Percentiles rank a stretch among this genome's conserved stretches.
Evolutionary conservation across 2,329 filamentous ascomycete species (phyloP).

Genomic region (Thermomyces lanuginosus): DNA sequence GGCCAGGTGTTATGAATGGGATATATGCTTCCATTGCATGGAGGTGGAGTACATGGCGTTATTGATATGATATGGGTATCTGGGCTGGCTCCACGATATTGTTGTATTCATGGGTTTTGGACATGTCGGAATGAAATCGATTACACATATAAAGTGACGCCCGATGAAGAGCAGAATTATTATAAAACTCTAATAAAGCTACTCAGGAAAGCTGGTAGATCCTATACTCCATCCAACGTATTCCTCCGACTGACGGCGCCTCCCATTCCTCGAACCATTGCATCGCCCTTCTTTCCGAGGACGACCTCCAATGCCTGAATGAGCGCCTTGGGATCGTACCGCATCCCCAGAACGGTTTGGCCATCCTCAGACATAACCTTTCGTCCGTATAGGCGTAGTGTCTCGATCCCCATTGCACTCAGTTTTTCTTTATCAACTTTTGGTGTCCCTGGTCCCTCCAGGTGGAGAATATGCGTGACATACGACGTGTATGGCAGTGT

Average conservation of each 20-base stretch:
- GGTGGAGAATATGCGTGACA: slow-evolving; percentile 68
- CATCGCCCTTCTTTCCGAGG: slow-evolving; percentile 47
- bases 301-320: slow-evolving; percentile 61
- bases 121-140: too few relatives aligned
- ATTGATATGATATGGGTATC: too few relatives aligned
- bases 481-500: slow-evolving; percentile 45
- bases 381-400: slow-evolving; percentile 59
- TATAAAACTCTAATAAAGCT: too few relatives aligned
- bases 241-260: slow-evolving; percentile 40
- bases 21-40: too few relatives aligned
- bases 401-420: slow-evolving; percentile 53
- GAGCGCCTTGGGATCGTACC: slow-evolving; percentile 63
- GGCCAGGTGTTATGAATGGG: too few relatives aligned
- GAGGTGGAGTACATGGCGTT: too few relatives aligned
- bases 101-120: too few relatives aligned
- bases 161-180: too few relatives aligned
- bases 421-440: slow-evolving; percentile 51
- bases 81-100: too few relatives aligned
- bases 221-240: slow-evolving; percentile 32
- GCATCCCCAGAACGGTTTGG: slow-evolving; percentile 38
- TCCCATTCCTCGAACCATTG: slow-evolving; percentile 24
- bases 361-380: slow-evolving; percentile 29
- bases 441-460: slow-evolving; percentile 56
- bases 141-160: too few relatives aligned
- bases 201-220: too few relatives aligned